phyloP scores from a whole-genome alignment of 2,329 filamentous ascomycete species.

The Fusarium scirpi region DNA sequence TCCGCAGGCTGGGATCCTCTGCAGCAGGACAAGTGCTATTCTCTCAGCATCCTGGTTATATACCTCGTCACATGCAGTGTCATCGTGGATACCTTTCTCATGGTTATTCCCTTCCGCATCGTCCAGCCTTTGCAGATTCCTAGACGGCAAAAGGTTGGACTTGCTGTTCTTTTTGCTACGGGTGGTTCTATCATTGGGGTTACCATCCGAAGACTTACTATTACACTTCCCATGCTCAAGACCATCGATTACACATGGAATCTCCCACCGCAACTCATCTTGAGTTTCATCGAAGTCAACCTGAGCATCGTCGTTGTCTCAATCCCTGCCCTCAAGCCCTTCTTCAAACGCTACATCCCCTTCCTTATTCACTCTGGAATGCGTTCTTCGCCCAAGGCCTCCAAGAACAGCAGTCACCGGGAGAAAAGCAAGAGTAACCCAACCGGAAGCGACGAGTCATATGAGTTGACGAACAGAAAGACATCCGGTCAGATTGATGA shows the following conservation, averaged over 20 bases:
- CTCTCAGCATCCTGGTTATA: conserved; percentile 50
- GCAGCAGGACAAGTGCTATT: conserved; percentile 54
- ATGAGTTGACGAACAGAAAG: conserved; percentile 43
- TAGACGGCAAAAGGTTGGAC: conserved; percentile 61
- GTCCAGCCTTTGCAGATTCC: conserved; percentile 61
- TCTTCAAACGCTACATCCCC: conserved; percentile 54
- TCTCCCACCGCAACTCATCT: conserved; percentile 49
- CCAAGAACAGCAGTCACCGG: conserved; percentile 28
- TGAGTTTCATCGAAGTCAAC: conserved; percentile 63
- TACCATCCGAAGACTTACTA: conserved; percentile 46
- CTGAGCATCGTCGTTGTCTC: conserved; percentile 63
- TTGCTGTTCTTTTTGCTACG: conserved; percentile 59
- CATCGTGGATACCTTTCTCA: conserved; percentile 59
- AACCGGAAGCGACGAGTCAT: conserved; percentile 33
- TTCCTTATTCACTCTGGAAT: conserved; percentile 45
- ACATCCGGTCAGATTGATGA: conserved; percentile 38
- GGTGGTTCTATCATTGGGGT: conserved; percentile 48
- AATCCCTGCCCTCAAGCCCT: conserved; percentile 62
- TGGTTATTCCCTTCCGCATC: conserved; percentile 58
- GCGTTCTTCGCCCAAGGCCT: conserved; percentile 35
- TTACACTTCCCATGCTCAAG: conserved; percentile 42
- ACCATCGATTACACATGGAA: conserved; percentile 46
- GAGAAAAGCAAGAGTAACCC: conserved; percentile 34
- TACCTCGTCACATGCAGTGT: conserved; percentile 55
- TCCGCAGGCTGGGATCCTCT: conserved; percentile 57